Conservation (phyloP, 73 alveolate species). For the Symbiodinium natans region DNA sequence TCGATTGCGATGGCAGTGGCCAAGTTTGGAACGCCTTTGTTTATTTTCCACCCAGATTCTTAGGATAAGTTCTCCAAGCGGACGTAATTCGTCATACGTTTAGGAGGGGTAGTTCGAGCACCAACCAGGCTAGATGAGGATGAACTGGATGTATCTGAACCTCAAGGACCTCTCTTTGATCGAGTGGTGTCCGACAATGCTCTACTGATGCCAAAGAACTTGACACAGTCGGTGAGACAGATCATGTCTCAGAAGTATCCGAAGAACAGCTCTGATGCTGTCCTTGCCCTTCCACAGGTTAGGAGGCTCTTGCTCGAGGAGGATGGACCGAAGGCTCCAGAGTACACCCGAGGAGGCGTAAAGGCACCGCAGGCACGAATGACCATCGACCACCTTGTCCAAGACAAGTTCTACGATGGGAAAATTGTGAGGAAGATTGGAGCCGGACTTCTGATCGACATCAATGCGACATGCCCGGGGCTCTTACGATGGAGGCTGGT, state of each 20-base stretch:
- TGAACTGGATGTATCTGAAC: background rate
- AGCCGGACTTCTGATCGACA: constrained; percentile 14
- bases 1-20: too few relatives aligned
- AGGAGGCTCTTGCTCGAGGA: constrained; percentile 21
- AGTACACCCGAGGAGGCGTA: background rate
- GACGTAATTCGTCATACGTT: too few relatives aligned
- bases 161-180: constrained; percentile 3
- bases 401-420: constrained; percentile 57
- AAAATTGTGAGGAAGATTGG: background rate
- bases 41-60: too few relatives aligned
- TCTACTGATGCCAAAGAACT: constrained; percentile 1
- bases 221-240: constrained; percentile 22
- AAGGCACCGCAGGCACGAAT: background rate
- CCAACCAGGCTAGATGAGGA: too few relatives aligned
- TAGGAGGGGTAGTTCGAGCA: too few relatives aligned
- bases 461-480: constrained; percentile 27
- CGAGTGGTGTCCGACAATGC: constrained; percentile 47
- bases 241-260: constrained; percentile 27
- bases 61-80: too few relatives aligned
- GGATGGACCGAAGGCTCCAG: background rate
- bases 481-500: constrained; percentile 32
- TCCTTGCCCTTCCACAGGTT: constrained; percentile 20
- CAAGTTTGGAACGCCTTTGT: too few relatives aligned
- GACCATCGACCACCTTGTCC: background rate
- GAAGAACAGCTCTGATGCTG: constrained; percentile 39